Base-by-base conservation (phyloP, 805 yeast species). In the Zygosaccharomyces bailii region DNA sequence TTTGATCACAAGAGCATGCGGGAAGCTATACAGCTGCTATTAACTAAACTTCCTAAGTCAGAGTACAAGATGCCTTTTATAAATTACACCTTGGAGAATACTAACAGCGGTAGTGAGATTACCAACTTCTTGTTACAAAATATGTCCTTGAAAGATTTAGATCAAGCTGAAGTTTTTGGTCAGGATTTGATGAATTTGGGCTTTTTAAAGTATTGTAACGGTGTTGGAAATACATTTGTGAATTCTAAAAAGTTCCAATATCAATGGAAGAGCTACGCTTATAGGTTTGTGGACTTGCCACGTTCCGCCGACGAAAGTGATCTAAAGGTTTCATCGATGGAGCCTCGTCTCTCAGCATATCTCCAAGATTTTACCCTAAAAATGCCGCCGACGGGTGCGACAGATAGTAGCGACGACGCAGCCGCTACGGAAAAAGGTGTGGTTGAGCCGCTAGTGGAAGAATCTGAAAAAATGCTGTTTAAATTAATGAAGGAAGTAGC, bases 251-350 rank as follows among this genome's bases (percentile, higher is more conserved):
- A 80, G 44, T 79, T 82, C 61, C 73, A 70, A 55, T 87, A 86
- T 58, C 96, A 86, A 64, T 88, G 96, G 96, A 82, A 79, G 49
- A 80, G 80, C 3, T 65, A 72, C 47, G 85, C 86, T 1, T 85
- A 76, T 58, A 79, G 75, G 49, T 68, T 77, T 36, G 79, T 81
- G 2, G 72, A 69, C 13, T 13, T 69, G 8, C 60, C 65, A 7
- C 50, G 44, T 18, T 54, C 59, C 16, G 50, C 44, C 33, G 51
- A 49, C 6, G 49, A 45, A n/a, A 8, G 27, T 17, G 50, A 47
- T 14, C 9, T 46, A 9, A 44, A 21, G 16, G 24, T 32, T 8
- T 42, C 50, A 8, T 45, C 45, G 11, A 25, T 42, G 42, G 52
- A 48, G 19, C 52, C 52, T 10, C 45, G 43, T 17, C 29, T 51